Evolutionary conservation across 2,329 filamentous ascomycete genomes (phyloP).

Genomic region (Phialocephala sp.): DNA sequence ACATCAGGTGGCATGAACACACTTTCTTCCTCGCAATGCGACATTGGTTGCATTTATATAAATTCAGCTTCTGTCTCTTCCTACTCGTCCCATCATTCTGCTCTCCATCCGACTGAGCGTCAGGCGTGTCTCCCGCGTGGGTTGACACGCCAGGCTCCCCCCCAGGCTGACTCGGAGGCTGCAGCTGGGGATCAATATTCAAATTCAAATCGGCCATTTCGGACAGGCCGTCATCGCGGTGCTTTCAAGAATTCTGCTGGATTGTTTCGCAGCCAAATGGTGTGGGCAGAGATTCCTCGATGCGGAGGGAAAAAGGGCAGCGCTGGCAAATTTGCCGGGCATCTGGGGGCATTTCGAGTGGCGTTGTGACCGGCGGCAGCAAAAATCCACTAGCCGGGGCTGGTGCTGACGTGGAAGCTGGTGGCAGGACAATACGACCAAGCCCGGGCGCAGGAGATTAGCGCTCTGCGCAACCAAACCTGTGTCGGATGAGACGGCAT

Average conservation of each 20-base stretch:
- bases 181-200: conserved; percentile 8
- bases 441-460: not conserved
- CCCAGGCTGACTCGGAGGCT: not conserved
- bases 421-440: not conserved
- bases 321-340: not conserved
- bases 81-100: conserved; percentile 6
- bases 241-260: not conserved
- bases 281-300: not conserved
- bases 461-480: conserved; percentile 3
- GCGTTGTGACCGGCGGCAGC: not conserved
- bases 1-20: not conserved
- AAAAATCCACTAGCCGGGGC: not conserved
- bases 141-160: not conserved
- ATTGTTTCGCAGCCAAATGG: conserved; percentile 1
- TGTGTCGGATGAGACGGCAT: not conserved
- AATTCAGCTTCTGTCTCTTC: conserved; percentile 29
- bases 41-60: conserved; percentile 30
- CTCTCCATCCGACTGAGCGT: conserved; percentile 10
- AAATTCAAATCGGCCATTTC: not conserved
- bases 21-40: conserved; percentile 30
- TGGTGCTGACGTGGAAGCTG: too few species aligned
- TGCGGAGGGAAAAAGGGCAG: not conserved
- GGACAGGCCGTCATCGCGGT: conserved; percentile 2
- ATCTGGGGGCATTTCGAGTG: conserved; percentile 2
- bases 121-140: conserved; percentile 7